Conservation (phyloP, 2,329 filamentous ascomycete species). For the Fusarium citri region DNA sequence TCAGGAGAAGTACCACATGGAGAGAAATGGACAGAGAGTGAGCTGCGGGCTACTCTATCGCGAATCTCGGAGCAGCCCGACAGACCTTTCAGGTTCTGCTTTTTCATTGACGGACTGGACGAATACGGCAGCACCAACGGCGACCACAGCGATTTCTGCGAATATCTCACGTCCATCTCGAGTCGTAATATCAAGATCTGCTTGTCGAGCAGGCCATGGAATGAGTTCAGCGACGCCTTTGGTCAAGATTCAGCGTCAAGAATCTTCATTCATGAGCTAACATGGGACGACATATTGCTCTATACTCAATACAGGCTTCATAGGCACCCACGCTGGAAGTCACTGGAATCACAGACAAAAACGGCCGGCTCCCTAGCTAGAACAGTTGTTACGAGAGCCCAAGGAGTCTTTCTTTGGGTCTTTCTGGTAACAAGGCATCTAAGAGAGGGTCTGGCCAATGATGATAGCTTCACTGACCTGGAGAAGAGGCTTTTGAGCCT, state of each 20-base stretch:
- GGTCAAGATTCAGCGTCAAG: not conserved
- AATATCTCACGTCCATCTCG: not conserved
- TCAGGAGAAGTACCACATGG: not conserved
- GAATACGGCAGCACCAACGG: not conserved
- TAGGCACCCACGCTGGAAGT: not conserved
- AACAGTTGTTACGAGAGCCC: not conserved
- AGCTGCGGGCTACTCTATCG: not conserved
- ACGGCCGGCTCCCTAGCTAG: not conserved
- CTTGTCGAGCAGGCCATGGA: not conserved
- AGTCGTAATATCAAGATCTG: not conserved
- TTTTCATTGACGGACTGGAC: not conserved
- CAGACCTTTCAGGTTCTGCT: not conserved
- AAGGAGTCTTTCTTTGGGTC: not conserved
- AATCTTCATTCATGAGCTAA: not conserved
- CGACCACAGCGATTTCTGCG: not conserved
- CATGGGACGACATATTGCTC: not conserved
- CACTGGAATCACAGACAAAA: not conserved
- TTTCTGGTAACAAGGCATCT: not conserved
- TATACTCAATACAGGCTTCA: not conserved
- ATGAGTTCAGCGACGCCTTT: not conserved
- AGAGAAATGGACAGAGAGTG: not conserved
- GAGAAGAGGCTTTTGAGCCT: not conserved
- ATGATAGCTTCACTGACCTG: not conserved
- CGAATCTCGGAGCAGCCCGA: not conserved
- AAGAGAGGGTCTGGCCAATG: not conserved